Conservation (phyloP, 306 rosid species). For the Sicyos edulis region DNA sequence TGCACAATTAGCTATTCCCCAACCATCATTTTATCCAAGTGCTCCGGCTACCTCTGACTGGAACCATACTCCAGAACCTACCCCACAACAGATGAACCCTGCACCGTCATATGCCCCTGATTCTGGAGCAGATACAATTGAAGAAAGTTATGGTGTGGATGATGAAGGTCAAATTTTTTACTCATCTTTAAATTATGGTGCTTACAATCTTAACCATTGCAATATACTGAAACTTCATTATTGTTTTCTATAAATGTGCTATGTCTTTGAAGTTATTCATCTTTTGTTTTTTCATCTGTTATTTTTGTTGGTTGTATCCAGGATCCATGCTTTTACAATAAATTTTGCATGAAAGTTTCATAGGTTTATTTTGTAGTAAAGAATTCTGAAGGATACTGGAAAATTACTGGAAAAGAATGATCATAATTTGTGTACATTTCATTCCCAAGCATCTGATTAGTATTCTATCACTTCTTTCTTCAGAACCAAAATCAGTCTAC, state of each 20-base stretch:
- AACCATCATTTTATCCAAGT: slow-evolving; percentile 39
- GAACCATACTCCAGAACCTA: slow-evolving; percentile 58
- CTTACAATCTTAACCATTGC: too few relatives aligned
- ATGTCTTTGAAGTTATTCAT: not conserved
- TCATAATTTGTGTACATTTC: too few relatives aligned
- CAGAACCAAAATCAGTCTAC: slow-evolving; percentile 89
- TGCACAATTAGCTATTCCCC: slow-evolving; percentile 34
- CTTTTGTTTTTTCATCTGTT: not conserved
- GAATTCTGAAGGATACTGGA: not conserved
- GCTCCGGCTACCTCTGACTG: slow-evolving; percentile 49
- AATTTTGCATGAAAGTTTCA: not conserved
- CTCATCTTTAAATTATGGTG: slow-evolving; percentile 9
- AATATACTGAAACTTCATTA: too few relatives aligned
- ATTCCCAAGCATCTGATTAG: not conserved
- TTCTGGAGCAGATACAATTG: slow-evolving; percentile 46
- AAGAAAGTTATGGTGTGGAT: slow-evolving; percentile 58
- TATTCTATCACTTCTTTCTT: slow-evolving; percentile 7
- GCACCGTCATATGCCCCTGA: slow-evolving; percentile 39
- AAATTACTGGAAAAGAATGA: too few relatives aligned
- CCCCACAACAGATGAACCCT: slow-evolving; percentile 52
- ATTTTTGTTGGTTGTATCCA: not conserved
- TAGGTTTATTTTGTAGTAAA: not conserved
- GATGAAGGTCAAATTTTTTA: slow-evolving; percentile 64
- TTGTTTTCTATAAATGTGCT: too few relatives aligned
- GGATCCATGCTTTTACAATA: not conserved